Evolutionary conservation across 2,329 filamentous ascomycete genomes (phyloP), one percentile per base, ranked within the genome.

Genomic region (Sporothrix luriei): DNA sequence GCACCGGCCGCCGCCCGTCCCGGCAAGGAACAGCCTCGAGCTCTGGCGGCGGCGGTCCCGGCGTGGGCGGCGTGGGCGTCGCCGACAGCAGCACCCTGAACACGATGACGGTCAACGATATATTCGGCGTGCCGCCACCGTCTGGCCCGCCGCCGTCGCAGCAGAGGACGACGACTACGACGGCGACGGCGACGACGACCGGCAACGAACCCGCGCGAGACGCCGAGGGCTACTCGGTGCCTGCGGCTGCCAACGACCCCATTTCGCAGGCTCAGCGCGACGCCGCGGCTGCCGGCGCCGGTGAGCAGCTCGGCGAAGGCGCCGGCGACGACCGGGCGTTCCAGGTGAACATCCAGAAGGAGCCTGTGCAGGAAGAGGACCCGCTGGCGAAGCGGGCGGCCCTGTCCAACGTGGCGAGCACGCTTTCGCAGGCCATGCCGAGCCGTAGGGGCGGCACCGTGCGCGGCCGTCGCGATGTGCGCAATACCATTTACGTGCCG

Each of bases 401-500:
- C 2, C 80, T 94, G 65, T 90, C 91, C 3, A 93, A 86, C 75
- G 89, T 95, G 62, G 89, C 90, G 40, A 92, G 89, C 75, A 91
- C 90, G 2, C 81, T 96, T 49, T 89, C 90, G 49, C 80, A 84
- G 75, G 83, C 88, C 33, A 85, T 88, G 69, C 88, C 93, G 24
- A 86, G 87, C 69, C 87, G 91, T 33, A 91, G 88, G 75, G 82
- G 87, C 16, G 90, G 91, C 59, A 97, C 93, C 16, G 83, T 97
- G 19, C 88, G 95, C 74, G 95, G 95, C 66, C 90, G 95, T 71
- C 87, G 95, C 77, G 94, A 98, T 78, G 92, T 96, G 72, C 88
- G 94, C 71, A 97, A 97, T 79, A 97, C 94, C 1, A 89, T 97
- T 68, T 94, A 95, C 76, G 84, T 94, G 73, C 90, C 92, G 3